Percentiles rank a stretch among this genome's conserved stretches.
phyloP scores from a whole-genome alignment of 2,329 filamentous ascomycete species.

The Teratosphaeria viscida region DNA sequence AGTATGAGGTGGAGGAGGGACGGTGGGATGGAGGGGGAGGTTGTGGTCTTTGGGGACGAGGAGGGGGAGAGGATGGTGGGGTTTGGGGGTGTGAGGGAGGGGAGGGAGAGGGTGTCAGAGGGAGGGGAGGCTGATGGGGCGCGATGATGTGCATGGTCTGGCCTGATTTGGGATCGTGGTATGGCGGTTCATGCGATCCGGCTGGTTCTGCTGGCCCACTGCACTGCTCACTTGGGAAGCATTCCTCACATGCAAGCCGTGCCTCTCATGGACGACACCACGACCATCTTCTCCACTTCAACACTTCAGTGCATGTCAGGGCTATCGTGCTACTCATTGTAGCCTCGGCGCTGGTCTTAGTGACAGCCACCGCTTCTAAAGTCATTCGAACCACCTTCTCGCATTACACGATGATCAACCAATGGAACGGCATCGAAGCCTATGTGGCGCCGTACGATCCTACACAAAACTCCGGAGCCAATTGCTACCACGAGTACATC shows the following conservation, averaged over 20 bases:
- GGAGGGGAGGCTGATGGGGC: slow-evolving; percentile 34
- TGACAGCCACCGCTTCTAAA: not conserved
- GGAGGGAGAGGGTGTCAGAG: slow-evolving; percentile 55
- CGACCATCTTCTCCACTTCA: too few relatives aligned
- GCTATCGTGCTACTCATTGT: too few relatives aligned
- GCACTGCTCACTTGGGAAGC: not conserved
- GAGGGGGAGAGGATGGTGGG: slow-evolving; percentile 39
- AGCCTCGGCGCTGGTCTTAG: too few relatives aligned
- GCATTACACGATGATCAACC: slow-evolving; percentile 1
- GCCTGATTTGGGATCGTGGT: not conserved
- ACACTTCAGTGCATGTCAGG: too few relatives aligned
- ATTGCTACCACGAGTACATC: not conserved
- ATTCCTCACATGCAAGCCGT: not conserved
- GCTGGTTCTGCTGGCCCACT: not conserved
- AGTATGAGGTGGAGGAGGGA: slow-evolving; percentile 15
- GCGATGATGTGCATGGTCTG: not conserved
- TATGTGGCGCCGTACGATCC: not conserved
- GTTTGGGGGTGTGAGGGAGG: slow-evolving; percentile 20
- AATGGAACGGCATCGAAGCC: not conserved
- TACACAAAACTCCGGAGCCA: not conserved
- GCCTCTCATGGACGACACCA: too few relatives aligned
- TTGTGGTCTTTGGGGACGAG: slow-evolving; percentile 32
- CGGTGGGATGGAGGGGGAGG: slow-evolving; percentile 27
- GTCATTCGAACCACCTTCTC: not conserved
- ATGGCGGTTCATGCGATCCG: not conserved